These are phyloP conservation scores for Kuraishia hungarica DNA, from an alignment of 805 yeast species.

Conservation along the genomic window DNA sequence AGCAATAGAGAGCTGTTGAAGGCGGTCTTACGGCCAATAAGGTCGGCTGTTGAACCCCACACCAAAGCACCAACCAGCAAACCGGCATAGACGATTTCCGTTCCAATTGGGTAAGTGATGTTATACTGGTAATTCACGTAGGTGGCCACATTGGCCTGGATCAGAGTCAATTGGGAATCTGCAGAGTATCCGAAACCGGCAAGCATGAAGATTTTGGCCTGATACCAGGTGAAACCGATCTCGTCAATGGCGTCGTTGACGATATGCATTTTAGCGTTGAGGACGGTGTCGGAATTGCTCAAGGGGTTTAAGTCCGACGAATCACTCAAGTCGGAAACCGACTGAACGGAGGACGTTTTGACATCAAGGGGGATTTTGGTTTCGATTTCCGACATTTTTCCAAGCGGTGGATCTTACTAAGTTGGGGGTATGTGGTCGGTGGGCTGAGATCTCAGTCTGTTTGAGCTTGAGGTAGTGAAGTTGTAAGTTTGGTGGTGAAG, in stretches of 20 bases:
- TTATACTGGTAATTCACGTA: slow-evolving; percentile 41
- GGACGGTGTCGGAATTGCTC: slow-evolving; percentile 27
- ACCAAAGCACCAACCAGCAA: slow-evolving; percentile 42
- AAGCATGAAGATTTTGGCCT: slow-evolving; percentile 36
- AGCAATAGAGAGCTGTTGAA: slow-evolving; percentile 41
- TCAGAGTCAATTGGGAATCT: slow-evolving; percentile 40
- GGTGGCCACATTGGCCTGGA: slow-evolving; percentile 37
- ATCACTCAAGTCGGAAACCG: background rate
- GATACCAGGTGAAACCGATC: slow-evolving; percentile 53
- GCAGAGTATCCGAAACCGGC: slow-evolving; percentile 52
- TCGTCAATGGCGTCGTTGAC: slow-evolving; percentile 50
- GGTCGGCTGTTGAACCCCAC: slow-evolving; percentile 50
- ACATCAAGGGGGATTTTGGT: no score
- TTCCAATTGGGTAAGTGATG: slow-evolving; percentile 31
- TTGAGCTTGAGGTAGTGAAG: no score
- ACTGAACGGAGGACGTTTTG: background rate
- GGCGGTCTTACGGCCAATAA: slow-evolving; percentile 44
- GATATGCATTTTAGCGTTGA: slow-evolving; percentile 31
- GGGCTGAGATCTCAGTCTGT: no score
- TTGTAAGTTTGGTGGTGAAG: no score
- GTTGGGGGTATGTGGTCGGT: no score
- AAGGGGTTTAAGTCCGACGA: slow-evolving; percentile 17
- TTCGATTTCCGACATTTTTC: no score
- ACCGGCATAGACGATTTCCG: slow-evolving; percentile 41
- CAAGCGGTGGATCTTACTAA: no score